Conservation (phyloP, 2,329 filamentous ascomycete species). For the Aspergillus sp. region DNA sequence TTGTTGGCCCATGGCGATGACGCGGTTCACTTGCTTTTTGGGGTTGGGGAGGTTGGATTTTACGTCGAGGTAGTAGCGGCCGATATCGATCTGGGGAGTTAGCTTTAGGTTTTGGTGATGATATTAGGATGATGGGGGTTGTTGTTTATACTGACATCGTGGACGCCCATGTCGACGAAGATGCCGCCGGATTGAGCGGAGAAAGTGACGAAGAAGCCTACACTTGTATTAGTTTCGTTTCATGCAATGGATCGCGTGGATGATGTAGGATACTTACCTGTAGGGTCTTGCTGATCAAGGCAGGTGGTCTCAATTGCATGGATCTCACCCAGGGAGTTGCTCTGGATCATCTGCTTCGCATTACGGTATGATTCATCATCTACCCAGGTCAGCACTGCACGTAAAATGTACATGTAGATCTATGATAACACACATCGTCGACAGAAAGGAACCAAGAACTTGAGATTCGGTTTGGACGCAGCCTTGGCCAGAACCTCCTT, state of each 20-base stretch:
- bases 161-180: slow-evolving; percentile 34
- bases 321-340: not conserved
- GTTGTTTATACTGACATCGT: slow-evolving; percentile 24
- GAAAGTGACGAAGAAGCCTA: slow-evolving; percentile 31
- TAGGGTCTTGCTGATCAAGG: slow-evolving; percentile 10
- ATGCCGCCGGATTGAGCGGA: slow-evolving; percentile 34
- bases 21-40: slow-evolving; percentile 11
- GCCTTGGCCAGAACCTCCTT: slow-evolving; percentile 7
- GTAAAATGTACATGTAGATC: too few species aligned
- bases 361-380: slow-evolving; percentile 10
- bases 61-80: slow-evolving; percentile 7
- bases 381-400: not conserved
- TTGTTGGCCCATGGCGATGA: slow-evolving; percentile 8
- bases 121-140: not conserved
- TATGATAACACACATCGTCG: slow-evolving; percentile 1
- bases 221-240: too few species aligned
- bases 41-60: slow-evolving; percentile 6
- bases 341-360: slow-evolving; percentile 3
- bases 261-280: slow-evolving; percentile 10
- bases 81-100: not conserved
- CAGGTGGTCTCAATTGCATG: slow-evolving; percentile 9
- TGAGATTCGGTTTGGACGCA: slow-evolving; percentile 10
- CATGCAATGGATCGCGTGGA: too few species aligned
- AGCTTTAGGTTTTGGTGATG: not conserved
- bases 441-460: slow-evolving; percentile 11